A percentile compares a stretch with the other conserved stretches of the same genome.
Conservation (phyloP, 225 moss, liverwort and hornwort genomes). For the Lunularia cruciata region DNA sequence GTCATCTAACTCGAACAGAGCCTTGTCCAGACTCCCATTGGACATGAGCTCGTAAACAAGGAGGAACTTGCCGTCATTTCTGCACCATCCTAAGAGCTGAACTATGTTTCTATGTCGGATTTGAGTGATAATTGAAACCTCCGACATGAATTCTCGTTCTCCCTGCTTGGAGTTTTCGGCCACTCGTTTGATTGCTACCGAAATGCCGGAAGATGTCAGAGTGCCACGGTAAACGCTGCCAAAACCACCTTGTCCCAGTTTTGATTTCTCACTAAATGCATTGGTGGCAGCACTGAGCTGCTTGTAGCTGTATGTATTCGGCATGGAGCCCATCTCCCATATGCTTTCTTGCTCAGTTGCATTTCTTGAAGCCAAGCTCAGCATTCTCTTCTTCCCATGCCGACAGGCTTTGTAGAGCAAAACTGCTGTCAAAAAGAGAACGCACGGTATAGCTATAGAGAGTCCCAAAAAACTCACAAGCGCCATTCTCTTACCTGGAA, state of each 20-base stretch:
- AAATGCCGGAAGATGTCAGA: conserved; percentile 20
- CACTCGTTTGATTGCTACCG: conserved; percentile 40
- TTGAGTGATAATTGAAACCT: conserved; percentile 54
- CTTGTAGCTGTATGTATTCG: conserved; percentile 1
- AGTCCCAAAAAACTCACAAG: not conserved
- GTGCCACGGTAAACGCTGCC: conserved; percentile 49
- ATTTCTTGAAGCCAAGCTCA: not conserved
- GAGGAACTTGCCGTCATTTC: conserved; percentile 40
- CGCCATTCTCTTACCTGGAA: not conserved
- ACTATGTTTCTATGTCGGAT: conserved; percentile 56
- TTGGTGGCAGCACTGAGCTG: conserved; percentile 16
- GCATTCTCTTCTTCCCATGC: not conserved
- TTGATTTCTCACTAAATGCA: conserved; percentile 6
- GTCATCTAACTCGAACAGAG: conserved; percentile 21
- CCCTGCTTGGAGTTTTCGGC: conserved; percentile 9
- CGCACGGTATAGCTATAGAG: not conserved
- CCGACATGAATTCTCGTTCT: conserved; percentile 45
- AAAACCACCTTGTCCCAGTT: conserved; percentile 36
- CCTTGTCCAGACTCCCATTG: conserved; percentile 35
- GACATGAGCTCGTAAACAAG: conserved; percentile 51
- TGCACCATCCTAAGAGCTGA: conserved; percentile 49
- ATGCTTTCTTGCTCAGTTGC: conserved; percentile 2
- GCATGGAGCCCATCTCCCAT: not conserved
- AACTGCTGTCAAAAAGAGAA: not conserved
- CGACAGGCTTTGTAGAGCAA: not conserved